Evolutionary conservation across 495 filamentous ascomycete genomes (phyloP).

Genomic region (Neurospora pannonica): DNA sequence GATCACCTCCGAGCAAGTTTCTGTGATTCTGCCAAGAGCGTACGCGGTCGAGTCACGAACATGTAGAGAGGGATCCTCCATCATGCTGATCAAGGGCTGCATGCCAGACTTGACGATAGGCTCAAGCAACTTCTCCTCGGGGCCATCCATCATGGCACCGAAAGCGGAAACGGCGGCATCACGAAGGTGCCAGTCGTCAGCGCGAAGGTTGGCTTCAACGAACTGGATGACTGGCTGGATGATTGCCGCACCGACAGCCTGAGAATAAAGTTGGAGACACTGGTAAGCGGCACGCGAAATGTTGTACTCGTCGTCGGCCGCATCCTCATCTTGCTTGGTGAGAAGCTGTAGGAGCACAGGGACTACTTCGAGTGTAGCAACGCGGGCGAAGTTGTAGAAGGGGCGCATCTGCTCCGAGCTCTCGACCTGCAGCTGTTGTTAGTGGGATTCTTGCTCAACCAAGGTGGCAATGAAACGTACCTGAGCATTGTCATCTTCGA

Average conservation of each 20-base stretch:
- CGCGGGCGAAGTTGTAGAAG: slow-evolving; percentile 83
- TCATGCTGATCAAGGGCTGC: slow-evolving; percentile 85
- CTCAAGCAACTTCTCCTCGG: slow-evolving; percentile 77
- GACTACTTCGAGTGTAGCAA: slow-evolving; percentile 85
- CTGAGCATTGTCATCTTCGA: slow-evolving; percentile 92
- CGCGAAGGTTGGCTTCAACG: slow-evolving; percentile 82
- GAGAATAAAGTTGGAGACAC: slow-evolving; percentile 88
- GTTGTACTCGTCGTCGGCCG: slow-evolving; percentile 93
- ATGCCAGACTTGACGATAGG: slow-evolving; percentile 92
- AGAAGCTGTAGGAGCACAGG: slow-evolving; percentile 82
- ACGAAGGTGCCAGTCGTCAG: slow-evolving; percentile 83
- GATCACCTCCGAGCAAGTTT: slow-evolving; percentile 78
- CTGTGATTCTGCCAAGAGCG: slow-evolving; percentile 90
- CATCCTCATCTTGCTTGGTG: slow-evolving; percentile 96
- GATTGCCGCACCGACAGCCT: slow-evolving; percentile 73
- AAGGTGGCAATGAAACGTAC: slow-evolving; percentile 35
- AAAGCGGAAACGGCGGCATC: slow-evolving; percentile 98
- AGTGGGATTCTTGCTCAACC: slow-evolving; percentile 3
- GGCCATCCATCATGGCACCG: slow-evolving; percentile 97
- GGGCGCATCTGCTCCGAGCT: slow-evolving; percentile 68
- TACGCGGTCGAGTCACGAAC: slow-evolving; percentile 98
- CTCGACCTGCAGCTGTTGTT: slow-evolving; percentile 43
- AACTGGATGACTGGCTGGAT: slow-evolving; percentile 78
- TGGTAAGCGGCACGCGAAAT: slow-evolving; percentile 91
- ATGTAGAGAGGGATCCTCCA: slow-evolving; percentile 80